A percentile compares a stretch with the other conserved stretches of the same genome.
phyloP scores from a whole-genome alignment of 148 eudicot species.

The Fallopia convolvulus region DNA sequence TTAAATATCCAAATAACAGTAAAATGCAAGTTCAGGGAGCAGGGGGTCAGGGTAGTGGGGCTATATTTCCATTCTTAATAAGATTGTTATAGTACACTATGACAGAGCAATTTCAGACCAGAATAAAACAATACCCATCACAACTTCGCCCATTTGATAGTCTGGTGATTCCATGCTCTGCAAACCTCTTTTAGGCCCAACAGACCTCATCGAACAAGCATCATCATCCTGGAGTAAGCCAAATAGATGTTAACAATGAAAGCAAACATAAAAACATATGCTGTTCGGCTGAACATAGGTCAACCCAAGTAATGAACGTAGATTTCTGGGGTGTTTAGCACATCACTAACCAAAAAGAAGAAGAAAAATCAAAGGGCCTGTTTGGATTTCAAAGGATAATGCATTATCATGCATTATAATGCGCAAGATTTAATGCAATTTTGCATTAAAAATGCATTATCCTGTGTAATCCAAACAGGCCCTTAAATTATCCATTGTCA shows the following conservation, averaged over 20 bases:
- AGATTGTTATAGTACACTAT: background rate
- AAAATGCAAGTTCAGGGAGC: too few species aligned
- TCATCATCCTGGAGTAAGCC: slow-evolving; percentile 37
- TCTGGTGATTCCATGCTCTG: slow-evolving; percentile 87
- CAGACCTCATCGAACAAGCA: slow-evolving; percentile 43
- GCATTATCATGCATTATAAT: too few species aligned
- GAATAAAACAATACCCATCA: slow-evolving; percentile 41
- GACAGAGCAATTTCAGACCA: background rate
- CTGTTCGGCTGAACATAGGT: background rate
- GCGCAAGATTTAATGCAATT: too few species aligned
- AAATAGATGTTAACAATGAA: background rate
- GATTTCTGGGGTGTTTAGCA: slow-evolving; percentile 4
- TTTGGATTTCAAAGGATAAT: too few species aligned
- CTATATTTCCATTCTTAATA: background rate
- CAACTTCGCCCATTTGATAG: slow-evolving; percentile 68
- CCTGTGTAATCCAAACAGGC: too few species aligned
- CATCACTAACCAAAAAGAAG: background rate
- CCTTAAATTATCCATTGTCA: slow-evolving; percentile 5
- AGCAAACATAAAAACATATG: background rate
- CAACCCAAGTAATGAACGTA: background rate
- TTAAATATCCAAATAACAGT: background rate
- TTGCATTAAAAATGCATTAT: too few species aligned
- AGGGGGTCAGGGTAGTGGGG: too few species aligned
- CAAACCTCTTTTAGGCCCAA: slow-evolving; percentile 78
- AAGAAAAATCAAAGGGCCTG: slow-evolving; percentile 1